Evolutionary conservation across 768 basidiomycete species (phyloP).

Genomic region (Lentinula lateritia): DNA sequence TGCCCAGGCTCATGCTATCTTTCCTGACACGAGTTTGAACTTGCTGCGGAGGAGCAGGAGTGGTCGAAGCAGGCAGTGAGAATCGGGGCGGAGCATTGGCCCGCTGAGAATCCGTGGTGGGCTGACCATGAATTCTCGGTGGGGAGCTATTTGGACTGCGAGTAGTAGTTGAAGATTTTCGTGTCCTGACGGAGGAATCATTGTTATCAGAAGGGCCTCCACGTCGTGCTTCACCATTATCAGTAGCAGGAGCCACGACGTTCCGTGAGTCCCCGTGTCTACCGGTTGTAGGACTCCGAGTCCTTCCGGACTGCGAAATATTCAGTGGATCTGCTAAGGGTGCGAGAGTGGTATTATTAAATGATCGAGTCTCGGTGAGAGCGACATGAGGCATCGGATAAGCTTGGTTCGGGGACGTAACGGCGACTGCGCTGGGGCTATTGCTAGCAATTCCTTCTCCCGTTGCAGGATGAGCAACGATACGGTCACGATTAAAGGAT

Average conservation of each 20-base stretch:
- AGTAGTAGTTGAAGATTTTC: neutral
- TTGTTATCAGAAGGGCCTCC: neutral
- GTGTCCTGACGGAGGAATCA: neutral
- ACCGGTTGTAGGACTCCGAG: neutral
- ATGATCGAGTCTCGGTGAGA: neutral
- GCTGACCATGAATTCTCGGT: neutral
- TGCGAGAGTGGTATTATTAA: neutral
- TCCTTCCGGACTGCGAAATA: neutral
- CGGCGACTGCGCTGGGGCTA: neutral
- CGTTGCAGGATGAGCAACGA: neutral
- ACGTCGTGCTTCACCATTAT: neutral
- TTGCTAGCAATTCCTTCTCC: neutral
- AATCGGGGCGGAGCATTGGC: neutral
- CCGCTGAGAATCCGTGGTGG: neutral
- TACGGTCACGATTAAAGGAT: neutral
- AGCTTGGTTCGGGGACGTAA: neutral
- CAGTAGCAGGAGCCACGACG: neutral
- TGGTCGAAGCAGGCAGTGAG: neutral
- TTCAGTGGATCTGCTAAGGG: neutral
- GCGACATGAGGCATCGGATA: conserved; percentile 5
- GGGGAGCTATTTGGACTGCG: neutral
- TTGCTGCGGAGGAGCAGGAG: neutral
- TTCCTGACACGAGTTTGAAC: neutral
- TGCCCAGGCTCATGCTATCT: neutral
- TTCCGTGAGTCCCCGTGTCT: neutral